Base-by-base conservation (phyloP, 1,284 basidiomycete species). In the Lignosus rhinocerotis region DNA sequence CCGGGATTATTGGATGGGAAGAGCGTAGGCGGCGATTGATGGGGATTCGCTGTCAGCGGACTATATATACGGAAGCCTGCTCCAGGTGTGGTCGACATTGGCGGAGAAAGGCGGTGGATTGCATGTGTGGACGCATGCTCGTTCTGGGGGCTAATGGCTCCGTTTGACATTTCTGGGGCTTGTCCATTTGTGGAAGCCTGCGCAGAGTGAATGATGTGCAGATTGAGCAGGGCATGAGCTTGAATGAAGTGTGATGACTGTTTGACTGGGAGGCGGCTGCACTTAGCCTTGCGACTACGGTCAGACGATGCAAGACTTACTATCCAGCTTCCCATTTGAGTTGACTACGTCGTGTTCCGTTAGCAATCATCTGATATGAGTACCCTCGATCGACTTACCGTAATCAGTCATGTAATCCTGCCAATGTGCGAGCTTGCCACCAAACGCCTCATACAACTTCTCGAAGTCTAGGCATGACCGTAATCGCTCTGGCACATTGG, bases 391-490 rank as follows among this genome's bases (percentile, higher is more conserved):
- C 32, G 34, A 62, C 73, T 65, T 57, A 76, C 88, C 75, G 70
- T 84, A 92, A 65, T 92, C 90, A 0, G 83, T 83, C 60, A 89
- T 74, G 69, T 86, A 92, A 66, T 92, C 90, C 46, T 86, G 80
- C 83, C 90, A 89, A 69, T 93, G 91, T 1, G 85, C 87, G 44
- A 93, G 71, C 70, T 92, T 92, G 17, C 92, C 92, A 12, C 91
- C 92, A 68, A 93, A 92, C 0, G 87, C 87, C 16, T 87, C 84
- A 65, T 85, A 92, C 44, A 93, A 73, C 42, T 76, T 73, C 53
- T 92, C 90, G 63, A 93, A 93, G 60, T 84, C 79, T 55, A 93
- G 73, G 0, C 76, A 72, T 6, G 70, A 56, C 5, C 76, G 78
- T 39, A 89, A 64, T 36, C 78, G 69, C 55, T 87, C 83, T 1